Percentiles rank a stretch among this genome's conserved stretches.
phyloP scores from a whole-genome alignment of 2,329 filamentous ascomycete species.

The Alternaria arbusti region DNA sequence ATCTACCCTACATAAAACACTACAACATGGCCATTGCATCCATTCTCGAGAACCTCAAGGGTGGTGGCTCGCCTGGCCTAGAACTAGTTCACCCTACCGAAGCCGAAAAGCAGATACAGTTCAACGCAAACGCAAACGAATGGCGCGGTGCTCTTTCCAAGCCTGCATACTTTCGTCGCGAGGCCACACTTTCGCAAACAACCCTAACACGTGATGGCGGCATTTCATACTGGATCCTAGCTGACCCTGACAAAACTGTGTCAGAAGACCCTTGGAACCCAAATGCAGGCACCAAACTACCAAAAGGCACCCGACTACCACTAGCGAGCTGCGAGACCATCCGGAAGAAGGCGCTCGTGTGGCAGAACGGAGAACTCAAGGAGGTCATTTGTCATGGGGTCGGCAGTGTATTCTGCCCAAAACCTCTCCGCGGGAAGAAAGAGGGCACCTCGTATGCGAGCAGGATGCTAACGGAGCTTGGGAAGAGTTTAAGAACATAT shows the following conservation, averaged over 20 bases:
- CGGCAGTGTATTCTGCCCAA: constrained; percentile 78
- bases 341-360: constrained; percentile 56
- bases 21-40: constrained; percentile 30
- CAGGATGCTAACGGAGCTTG: constrained; percentile 77
- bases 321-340: constrained; percentile 66
- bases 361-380: constrained; percentile 54
- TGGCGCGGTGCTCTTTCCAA: constrained; percentile 65
- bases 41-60: constrained; percentile 49
- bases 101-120: constrained; percentile 60
- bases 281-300: constrained; percentile 47
- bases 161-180: constrained; percentile 64
- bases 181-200: constrained; percentile 59
- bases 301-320: constrained; percentile 52
- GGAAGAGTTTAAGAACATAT: constrained; percentile 59
- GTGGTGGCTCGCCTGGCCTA: constrained; percentile 58
- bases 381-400: constrained; percentile 75
- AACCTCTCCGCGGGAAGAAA: constrained; percentile 58
- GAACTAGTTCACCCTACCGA: constrained; percentile 61
- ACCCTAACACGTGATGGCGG: constrained; percentile 61
- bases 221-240: constrained; percentile 66
- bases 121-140: constrained; percentile 60
- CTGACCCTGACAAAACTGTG: constrained; percentile 50
- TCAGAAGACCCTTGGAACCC: constrained; percentile 44
- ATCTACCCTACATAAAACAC: constrained; percentile 1
- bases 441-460: constrained; percentile 65